Conservation (phyloP, 345 rosid species). For the Barbarea vulgaris region DNA sequence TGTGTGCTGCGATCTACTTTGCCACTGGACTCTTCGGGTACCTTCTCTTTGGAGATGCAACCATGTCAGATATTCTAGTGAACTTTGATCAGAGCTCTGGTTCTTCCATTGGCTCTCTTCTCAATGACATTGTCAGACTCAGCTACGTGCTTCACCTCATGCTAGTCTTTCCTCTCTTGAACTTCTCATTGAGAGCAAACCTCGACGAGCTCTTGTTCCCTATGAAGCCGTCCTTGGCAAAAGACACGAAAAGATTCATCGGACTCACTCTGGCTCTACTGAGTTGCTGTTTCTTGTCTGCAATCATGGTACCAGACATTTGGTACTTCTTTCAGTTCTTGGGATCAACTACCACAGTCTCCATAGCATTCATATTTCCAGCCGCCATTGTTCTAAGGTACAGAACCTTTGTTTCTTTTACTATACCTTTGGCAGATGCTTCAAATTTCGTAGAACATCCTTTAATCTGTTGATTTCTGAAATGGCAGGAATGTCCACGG, state of each 20-base stretch:
- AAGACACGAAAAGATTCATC: conserved; percentile 58
- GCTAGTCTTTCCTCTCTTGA: conserved; percentile 79
- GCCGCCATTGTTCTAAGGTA: conserved; percentile 83
- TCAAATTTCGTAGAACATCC: neutral
- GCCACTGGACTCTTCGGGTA: conserved; percentile 74
- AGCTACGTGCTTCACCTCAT: conserved; percentile 85
- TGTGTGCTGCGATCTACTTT: conserved; percentile 69
- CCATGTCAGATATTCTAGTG: conserved; percentile 73
- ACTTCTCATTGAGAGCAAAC: conserved; percentile 80
- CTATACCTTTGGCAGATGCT: neutral
- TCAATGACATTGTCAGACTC: conserved; percentile 65
- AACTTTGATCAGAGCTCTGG: conserved; percentile 69
- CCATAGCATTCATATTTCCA: conserved; percentile 84
- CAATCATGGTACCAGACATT: conserved; percentile 71
- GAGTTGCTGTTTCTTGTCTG: conserved; percentile 51
- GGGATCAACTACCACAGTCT: conserved; percentile 87
- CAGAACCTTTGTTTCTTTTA: neutral
- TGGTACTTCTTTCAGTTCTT: conserved; percentile 87
- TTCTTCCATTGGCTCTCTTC: conserved; percentile 58
- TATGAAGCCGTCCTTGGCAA: conserved; percentile 42
- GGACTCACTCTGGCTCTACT: conserved; percentile 53
- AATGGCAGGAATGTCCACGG: conserved; percentile 50
- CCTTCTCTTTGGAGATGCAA: conserved; percentile 78
- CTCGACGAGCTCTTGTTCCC: conserved; percentile 76
- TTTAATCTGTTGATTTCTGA: neutral